Conservation (phyloP, 768 basidiomycete genomes). For the Lactarius akahatsu region DNA sequence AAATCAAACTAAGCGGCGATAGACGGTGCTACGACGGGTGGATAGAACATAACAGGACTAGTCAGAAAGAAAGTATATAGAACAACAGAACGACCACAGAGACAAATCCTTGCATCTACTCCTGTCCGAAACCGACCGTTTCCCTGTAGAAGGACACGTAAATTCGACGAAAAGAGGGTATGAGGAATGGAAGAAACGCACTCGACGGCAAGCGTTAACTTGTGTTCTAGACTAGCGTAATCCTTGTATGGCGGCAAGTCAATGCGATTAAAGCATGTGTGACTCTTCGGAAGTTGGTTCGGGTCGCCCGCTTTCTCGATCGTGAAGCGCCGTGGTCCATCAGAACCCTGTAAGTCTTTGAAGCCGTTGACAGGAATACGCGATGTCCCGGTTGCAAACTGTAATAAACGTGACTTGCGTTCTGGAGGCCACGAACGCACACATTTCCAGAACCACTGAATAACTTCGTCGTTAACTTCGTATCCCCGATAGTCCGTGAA, state of each 20-base stretch:
- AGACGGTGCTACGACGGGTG: neutral
- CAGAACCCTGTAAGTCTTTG: slow-evolving; percentile 97
- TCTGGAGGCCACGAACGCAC: slow-evolving; percentile 97
- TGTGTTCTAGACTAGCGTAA: slow-evolving; percentile 91
- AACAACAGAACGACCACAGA: neutral
- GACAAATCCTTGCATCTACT: slow-evolving; percentile 43
- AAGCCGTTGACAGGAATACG: slow-evolving; percentile 98
- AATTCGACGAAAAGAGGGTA: slow-evolving; percentile 16
- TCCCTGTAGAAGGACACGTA: slow-evolving; percentile 51
- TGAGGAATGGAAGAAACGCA: slow-evolving; percentile 44
- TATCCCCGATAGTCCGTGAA: slow-evolving; percentile 99
- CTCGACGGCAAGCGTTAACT: slow-evolving; percentile 93
- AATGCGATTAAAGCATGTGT: slow-evolving; percentile 94
- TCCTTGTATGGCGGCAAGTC: slow-evolving; percentile 98
- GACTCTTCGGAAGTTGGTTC: slow-evolving; percentile 93
- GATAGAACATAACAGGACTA: neutral
- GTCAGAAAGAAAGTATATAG: slow-evolving; percentile 4
- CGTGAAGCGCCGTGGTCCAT: slow-evolving; percentile 95
- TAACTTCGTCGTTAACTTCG: slow-evolving; percentile 91
- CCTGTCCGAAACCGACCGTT: slow-evolving; percentile 93
- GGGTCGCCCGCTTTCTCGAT: slow-evolving; percentile 99
- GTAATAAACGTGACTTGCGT: slow-evolving; percentile 92
- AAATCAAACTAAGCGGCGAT: neutral
- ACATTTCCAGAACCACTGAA: slow-evolving; percentile 99
- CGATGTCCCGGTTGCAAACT: slow-evolving; percentile 96